Base-by-base conservation (phyloP, 1,284 basidiomycete genomes). In the Boletus sp. region DNA sequence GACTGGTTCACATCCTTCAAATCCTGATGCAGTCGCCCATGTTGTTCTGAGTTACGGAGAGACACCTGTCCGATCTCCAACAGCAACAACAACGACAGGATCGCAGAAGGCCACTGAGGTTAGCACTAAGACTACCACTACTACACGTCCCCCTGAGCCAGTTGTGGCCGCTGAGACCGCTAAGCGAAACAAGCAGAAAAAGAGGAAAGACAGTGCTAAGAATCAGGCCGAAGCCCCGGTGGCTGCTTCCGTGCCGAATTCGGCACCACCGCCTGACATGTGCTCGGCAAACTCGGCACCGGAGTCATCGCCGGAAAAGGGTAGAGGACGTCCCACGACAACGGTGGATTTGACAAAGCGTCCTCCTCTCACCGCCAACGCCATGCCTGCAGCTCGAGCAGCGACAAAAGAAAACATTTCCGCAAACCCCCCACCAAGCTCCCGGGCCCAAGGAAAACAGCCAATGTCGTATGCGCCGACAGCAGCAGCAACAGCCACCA, bases 391-490 rank as follows among this genome's bases (percentile, higher is more conserved):
- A 54, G 66, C 66, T 61, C 68, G 67, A 44, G 57, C 70, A 49
- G 51, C 59, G 41, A 65, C 61, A 55, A 69, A 67, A 61, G 67
- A 69, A 64, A 62, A 57, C 50, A 48, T 68, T 26, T 69, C 71
- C 33, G 60, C 71, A 44, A 66, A 72, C 60, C 78, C 67, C 53
- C 78, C 68, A 55, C 84, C 72, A 32, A 80, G 76, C 52, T 84
- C 85, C 26, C 72, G 86, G 25, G 86, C 85, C 10, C 83, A 84
- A 37, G 85, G 85, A 60, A 88, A 88, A 65, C 82, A 84, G 58
- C 85, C 84, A 25, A 87, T 88, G 84, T 67, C 75, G 2, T 81
- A 79, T 52, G 57, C 64, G n/a, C 67, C 61, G 0, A 44, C 68
- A 35, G 44, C 66, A 40, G 48, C 66, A 43, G 44, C 67, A 8